Percentiles rank a stretch among this genome's conserved stretches.
phyloP scores from a whole-genome alignment of 495 filamentous ascomycete genomes.

The Podospora pseudocomata region DNA sequence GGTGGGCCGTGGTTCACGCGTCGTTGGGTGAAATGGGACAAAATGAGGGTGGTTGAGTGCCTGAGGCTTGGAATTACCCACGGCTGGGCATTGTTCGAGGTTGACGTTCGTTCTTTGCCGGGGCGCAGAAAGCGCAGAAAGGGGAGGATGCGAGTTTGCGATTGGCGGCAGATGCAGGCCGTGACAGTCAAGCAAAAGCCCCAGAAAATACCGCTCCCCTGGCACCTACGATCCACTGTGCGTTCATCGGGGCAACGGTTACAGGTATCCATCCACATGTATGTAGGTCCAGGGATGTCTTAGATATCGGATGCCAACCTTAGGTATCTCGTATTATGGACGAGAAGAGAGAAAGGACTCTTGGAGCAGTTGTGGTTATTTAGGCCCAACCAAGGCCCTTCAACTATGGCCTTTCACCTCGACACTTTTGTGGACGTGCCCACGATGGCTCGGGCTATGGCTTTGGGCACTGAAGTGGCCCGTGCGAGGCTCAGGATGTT shows the following conservation, averaged over 20 bases:
- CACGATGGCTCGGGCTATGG: background rate
- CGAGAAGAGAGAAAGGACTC: background rate
- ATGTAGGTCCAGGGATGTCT: background rate
- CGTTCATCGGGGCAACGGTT: slow-evolving; percentile 8
- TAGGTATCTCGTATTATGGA: background rate
- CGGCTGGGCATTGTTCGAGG: slow-evolving; percentile 18
- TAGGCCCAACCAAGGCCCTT: background rate
- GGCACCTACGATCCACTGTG: slow-evolving; percentile 1
- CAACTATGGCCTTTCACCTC: background rate
- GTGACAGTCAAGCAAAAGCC: background rate
- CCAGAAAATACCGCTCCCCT: background rate
- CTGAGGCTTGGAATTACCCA: background rate
- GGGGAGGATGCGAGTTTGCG: background rate
- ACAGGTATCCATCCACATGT: background rate
- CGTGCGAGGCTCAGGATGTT: background rate
- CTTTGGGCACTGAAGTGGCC: background rate
- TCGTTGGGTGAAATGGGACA: slow-evolving; percentile 3
- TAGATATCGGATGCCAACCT: background rate
- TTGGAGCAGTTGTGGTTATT: background rate
- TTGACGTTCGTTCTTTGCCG: slow-evolving; percentile 14
- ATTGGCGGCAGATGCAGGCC: slow-evolving; percentile 12
- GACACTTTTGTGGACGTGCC: background rate
- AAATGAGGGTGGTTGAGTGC: slow-evolving; percentile 5
- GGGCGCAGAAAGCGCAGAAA: slow-evolving; percentile 4
- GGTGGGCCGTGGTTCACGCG: slow-evolving; percentile 1